Evolutionary conservation across 352 stramenopile species (phyloP).

Genomic region (Phytopythium helicoides): DNA sequence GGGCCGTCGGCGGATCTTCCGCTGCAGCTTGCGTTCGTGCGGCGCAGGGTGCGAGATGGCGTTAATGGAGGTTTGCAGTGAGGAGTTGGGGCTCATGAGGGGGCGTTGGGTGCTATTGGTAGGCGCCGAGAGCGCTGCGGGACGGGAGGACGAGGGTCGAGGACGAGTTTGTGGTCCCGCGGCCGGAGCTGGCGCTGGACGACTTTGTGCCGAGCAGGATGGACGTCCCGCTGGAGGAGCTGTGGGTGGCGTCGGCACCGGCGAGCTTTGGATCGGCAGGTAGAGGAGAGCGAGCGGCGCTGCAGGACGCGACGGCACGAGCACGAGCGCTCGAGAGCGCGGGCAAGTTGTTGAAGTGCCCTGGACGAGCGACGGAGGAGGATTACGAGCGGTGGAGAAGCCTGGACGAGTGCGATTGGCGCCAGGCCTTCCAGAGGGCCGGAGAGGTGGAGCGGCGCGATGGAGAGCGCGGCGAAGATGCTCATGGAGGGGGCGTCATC

Average conservation of each 20-base stretch:
- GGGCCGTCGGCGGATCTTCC: slow-evolving; percentile 46
- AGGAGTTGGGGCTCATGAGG: not conserved
- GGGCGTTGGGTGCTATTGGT: no score
- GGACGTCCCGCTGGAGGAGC: slow-evolving; percentile 21
- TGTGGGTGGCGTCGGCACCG: slow-evolving; percentile 8
- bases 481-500: not conserved
- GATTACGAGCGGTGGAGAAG: slow-evolving; percentile 24
- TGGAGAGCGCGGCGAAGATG: no score
- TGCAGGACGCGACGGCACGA: not conserved
- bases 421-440: slow-evolving; percentile 13
- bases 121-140: slow-evolving; percentile 17
- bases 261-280: not conserved
- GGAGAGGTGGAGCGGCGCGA: not conserved
- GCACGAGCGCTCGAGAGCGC: slow-evolving; percentile 16
- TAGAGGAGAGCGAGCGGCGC: slow-evolving; percentile 1
- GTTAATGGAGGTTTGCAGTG: no score
- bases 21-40: slow-evolving; percentile 57
- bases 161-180: slow-evolving; percentile 52
- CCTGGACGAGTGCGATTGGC: slow-evolving; percentile 46
- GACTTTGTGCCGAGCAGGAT: slow-evolving; percentile 31
- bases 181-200: slow-evolving; percentile 28
- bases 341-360: slow-evolving; percentile 21
- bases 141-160: slow-evolving; percentile 21
- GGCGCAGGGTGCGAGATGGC: slow-evolving; percentile 22
- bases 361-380: slow-evolving; percentile 18